Percentiles rank a stretch among this genome's conserved stretches.
Evolutionary conservation across 2,329 filamentous ascomycete genomes (phyloP).

Genomic region (Botrytis sinoallii): DNA sequence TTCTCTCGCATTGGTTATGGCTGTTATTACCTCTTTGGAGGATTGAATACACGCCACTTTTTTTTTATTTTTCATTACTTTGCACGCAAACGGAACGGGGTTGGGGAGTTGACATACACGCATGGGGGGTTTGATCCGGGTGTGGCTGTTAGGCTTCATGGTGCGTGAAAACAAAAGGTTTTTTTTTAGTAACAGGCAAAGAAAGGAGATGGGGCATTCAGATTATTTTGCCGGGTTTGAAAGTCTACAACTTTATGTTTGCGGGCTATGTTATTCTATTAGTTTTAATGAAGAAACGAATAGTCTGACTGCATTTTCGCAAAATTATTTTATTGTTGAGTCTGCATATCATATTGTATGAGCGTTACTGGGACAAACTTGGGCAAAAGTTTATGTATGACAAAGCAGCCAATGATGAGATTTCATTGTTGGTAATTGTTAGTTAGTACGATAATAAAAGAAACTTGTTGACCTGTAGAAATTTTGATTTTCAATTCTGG

Average conservation of each 20-base stretch:
- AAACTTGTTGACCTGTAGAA: neutral
- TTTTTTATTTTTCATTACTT: slow-evolving; percentile 16
- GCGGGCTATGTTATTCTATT: neutral
- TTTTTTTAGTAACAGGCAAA: neutral
- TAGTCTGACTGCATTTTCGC: neutral
- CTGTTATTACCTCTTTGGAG: slow-evolving; percentile 22
- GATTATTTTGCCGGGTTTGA: neutral
- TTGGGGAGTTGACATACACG: slow-evolving; percentile 24
- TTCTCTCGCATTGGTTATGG: slow-evolving; percentile 24
- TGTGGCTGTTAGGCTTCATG: slow-evolving; percentile 23
- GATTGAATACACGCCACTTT: slow-evolving; percentile 17
- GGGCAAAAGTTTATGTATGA: neutral
- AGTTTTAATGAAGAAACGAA: neutral
- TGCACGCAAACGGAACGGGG: slow-evolving; percentile 22
- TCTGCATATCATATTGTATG: neutral
- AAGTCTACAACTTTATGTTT: neutral
- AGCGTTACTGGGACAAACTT: neutral
- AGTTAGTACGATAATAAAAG: neutral
- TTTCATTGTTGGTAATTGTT: neutral
- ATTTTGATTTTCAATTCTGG: neutral
- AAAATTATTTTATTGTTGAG: neutral
- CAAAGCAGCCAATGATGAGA: neutral
- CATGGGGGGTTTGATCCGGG: slow-evolving; percentile 16
- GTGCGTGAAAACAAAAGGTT: neutral
- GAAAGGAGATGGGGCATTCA: neutral